Conservation (phyloP, 139 green algal species). For the Chlorella sp. region DNA sequence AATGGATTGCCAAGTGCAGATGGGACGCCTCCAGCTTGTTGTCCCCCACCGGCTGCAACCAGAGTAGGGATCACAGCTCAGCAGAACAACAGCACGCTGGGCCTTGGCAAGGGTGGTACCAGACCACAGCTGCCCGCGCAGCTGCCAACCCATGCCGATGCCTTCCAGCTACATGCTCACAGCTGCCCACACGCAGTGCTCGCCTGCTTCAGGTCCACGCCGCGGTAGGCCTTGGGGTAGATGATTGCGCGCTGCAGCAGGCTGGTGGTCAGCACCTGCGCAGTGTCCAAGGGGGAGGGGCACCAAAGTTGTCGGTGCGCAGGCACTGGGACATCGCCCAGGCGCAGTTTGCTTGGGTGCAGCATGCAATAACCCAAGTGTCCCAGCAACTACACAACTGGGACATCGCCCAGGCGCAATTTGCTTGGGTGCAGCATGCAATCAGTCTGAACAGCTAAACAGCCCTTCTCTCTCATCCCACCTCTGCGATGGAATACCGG, state of each 20-base stretch:
- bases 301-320: neutral
- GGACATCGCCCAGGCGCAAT: neutral
- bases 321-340: neutral
- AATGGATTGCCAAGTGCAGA: no score
- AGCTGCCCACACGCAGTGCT: neutral
- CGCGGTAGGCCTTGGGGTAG: constrained; percentile 19
- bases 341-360: neutral
- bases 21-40: no score
- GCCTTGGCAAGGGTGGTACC: no score
- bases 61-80: no score
- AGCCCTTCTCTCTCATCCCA: neutral
- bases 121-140: no score
- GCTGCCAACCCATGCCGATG: no score
- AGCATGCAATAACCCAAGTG: neutral
- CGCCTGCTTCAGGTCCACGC: constrained; percentile 4
- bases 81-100: no score
- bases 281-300: neutral
- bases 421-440: neutral
- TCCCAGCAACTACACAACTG: neutral
- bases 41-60: no score
- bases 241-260: constrained; percentile 14
- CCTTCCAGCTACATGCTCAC: neutral
- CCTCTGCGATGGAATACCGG: neutral
- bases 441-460: neutral
- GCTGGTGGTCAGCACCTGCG: constrained; percentile 18